Evolutionary conservation across 2,329 filamentous ascomycete genomes (phyloP), one percentile per base, ranked within the genome.

Genomic region (Nectriaceae sp.): DNA sequence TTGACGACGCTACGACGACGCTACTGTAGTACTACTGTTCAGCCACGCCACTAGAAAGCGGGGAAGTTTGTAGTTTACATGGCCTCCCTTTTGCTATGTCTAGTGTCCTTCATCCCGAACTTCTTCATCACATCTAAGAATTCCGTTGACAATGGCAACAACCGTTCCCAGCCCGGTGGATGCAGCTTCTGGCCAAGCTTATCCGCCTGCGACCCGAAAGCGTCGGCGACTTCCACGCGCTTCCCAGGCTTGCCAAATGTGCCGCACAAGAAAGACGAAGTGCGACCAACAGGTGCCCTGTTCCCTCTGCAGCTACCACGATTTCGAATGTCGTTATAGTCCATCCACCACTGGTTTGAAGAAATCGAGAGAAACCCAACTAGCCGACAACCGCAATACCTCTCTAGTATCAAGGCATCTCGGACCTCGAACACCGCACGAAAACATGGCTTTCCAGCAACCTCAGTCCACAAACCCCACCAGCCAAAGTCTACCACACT

Each of bases 201-300:
- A 44, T 13, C 41, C 41, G 8, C 29, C 41, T 11, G 41, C 21
- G 20, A 31, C 26, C 4, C 41, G 41, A 4, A 44, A 24, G 16
- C 42, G 42, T 21, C 33, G 42, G 26, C 31, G 35, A 5, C 42
- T 44, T 16, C 42, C 42, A 18, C 42, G 42, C 4, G 42, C 42
- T 15, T 38, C 42, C 5, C 42, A 44, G 10, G 42, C 42, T 2
- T 44, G 42, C 20, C 26, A 44, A 16, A 37, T 19, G 11, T 44
- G 42, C 16, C 42, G 42, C 20, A 21, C 35, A 26, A 24, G 35
- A 31, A 44, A 44, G 21, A 38, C 42, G 16, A 39, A 33, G 36
- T 44, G 42, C 21, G 42, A 44, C 21, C 42, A 44, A 20, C 42
- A 38, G 21, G 26, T 38, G 42, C 42, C 42, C 15, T 44, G 42